Base-by-base conservation (phyloP, 345 rosid species). In the Ailanthus altissimus region DNA sequence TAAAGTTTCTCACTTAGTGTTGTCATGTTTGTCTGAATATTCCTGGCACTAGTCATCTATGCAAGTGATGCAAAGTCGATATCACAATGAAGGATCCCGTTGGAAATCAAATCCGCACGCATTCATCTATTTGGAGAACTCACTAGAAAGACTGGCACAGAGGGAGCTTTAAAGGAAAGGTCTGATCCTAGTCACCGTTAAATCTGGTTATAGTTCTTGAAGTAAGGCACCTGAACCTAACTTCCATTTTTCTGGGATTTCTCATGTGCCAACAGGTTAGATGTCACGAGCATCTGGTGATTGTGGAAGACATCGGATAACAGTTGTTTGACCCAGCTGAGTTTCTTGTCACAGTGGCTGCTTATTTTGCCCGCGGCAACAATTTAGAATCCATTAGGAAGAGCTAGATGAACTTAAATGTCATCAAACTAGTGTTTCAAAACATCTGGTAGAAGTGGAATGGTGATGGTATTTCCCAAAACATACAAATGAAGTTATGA, bases 111-210 rank as follows among this genome's bases (percentile, higher is more conserved):
- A 13, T 1, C 56, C 42, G 2, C 46, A n/a, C 28, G 20, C 2
- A 28, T 47, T 66, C 8, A 20, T n/a, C 26, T 12, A 40, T 42
- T 65, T 23, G 32, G 8, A 67, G 16, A 12, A 6, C 56, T 26
- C 0, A 14, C 58, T 26, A 26, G 20, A 49, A 46, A 47, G 57
- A 25, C 49, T 50, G 59, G 73, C 43, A 49, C 8, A 45, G 25
- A 4, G 59, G 23, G 90, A 95, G 15, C 45, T 67, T n/a, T 49
- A 21, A 16, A 23, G 26, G 99, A 86, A 51, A 67, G 70, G 51
- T 66, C 16, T n/a, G 18, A 2, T 32, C 67, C 46, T 36, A 28
- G 13, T 18, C 8, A 50, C 20, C 12, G 26, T 32, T 28, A 12
- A 25, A 36, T 62, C 10, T 16, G 46, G 46, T 13, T 18, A 7